Evolutionary conservation across 1,284 basidiomycete species (phyloP).

Genomic region (Tilletia walkeri): DNA sequence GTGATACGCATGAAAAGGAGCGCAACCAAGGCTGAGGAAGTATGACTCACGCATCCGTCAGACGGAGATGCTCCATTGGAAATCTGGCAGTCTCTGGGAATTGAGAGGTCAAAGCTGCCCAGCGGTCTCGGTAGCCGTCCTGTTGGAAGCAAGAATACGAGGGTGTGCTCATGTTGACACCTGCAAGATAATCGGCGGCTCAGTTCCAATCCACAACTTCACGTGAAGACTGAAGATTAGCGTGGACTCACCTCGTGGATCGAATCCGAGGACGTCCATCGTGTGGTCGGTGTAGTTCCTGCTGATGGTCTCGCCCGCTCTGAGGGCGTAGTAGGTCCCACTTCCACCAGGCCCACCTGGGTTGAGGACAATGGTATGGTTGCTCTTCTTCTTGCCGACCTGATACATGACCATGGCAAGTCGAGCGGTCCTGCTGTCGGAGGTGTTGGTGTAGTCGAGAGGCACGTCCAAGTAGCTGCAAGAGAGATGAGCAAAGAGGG

Average conservation of each 20-base stretch:
- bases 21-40: no score
- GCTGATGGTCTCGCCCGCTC: conserved; percentile 18
- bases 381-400: background rate
- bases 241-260: conserved; percentile 23
- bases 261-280: conserved; percentile 32
- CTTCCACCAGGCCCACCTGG: conserved; percentile 35
- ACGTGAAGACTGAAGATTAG: background rate
- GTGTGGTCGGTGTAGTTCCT: conserved; percentile 24
- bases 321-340: conserved; percentile 26
- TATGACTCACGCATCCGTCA: conserved; percentile 8
- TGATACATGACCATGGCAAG: conserved; percentile 29
- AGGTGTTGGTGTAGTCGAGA: conserved; percentile 33
- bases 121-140: conserved; percentile 37
- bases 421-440: conserved; percentile 24
- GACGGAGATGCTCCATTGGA: conserved; percentile 1
- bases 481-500: background rate
- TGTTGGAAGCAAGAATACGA: conserved; percentile 29
- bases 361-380: conserved; percentile 27
- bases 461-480: conserved; percentile 36
- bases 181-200: conserved; percentile 7
- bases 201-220: background rate
- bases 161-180: conserved; percentile 30
- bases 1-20: no score
- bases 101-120: conserved; percentile 17
- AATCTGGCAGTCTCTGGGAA: conserved; percentile 17